Percentiles rank a stretch among this genome's conserved stretches.
Conservation (phyloP, 1,139 yeast genomes). For the Insectozyma bohioensis region DNA sequence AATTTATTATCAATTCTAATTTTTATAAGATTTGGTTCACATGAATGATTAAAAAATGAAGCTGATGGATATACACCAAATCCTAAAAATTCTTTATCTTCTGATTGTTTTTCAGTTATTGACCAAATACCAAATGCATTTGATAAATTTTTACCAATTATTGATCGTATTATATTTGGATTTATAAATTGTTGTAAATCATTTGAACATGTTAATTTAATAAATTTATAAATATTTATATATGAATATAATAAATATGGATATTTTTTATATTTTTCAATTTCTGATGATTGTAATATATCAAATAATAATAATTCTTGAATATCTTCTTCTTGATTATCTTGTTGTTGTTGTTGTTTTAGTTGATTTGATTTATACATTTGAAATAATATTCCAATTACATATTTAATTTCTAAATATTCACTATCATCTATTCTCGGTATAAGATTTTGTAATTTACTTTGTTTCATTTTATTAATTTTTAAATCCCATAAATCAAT, state of each 20-base stretch:
- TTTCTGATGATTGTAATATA: conserved; percentile 56
- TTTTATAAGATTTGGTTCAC: conserved; percentile 49
- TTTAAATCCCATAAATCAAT: conserved; percentile 39
- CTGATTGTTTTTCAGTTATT: conserved; percentile 28
- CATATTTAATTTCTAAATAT: conserved; percentile 39
- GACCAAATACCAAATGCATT: conserved; percentile 80
- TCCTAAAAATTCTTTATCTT: conserved; percentile 64
- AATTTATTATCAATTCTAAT: conserved; percentile 22
- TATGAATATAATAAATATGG: conserved; percentile 55
- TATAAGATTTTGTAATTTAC: conserved; percentile 27
- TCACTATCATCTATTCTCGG: conserved; percentile 39
- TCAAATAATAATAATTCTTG: conserved; percentile 39
- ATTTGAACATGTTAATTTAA: conserved; percentile 42
- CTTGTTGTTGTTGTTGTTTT: conserved; percentile 8
- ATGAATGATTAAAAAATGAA: conserved; percentile 71
- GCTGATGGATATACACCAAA: conserved; percentile 67
- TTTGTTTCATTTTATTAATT: conserved; percentile 24
- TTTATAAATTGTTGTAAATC: conserved; percentile 39
- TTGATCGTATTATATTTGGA: conserved; percentile 40
- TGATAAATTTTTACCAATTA: conserved; percentile 65
- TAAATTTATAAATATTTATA: conserved; percentile 50
- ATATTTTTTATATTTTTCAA: conserved; percentile 45
- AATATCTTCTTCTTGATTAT: conserved; percentile 14
- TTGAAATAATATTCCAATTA: conserved; percentile 29
- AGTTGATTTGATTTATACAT: conserved; percentile 16